Evolutionary conservation across 1,284 basidiomycete species (phyloP).

Genomic region (Fomes fomentarius): DNA sequence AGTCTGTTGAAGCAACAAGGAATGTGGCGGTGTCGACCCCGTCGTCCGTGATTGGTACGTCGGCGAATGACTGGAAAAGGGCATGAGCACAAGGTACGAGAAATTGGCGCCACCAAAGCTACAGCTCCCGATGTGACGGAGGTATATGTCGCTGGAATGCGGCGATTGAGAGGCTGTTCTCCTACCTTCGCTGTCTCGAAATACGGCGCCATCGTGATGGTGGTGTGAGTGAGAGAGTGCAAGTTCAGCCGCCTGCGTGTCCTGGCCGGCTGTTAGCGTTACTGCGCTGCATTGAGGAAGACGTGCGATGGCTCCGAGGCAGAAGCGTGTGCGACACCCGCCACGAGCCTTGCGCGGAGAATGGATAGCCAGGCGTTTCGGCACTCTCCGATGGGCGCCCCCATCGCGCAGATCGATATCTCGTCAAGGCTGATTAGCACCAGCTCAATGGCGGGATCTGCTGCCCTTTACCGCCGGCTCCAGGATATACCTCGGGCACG

Average conservation of each 20-base stretch:
- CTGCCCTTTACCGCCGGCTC: slow-evolving; percentile 11
- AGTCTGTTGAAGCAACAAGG: slow-evolving; percentile 88
- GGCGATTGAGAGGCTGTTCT: slow-evolving; percentile 20
- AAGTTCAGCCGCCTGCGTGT: neutral
- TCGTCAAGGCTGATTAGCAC: slow-evolving; percentile 21
- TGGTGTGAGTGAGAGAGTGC: neutral
- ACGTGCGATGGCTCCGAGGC: neutral
- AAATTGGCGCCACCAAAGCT: slow-evolving; percentile 15
- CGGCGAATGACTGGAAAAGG: slow-evolving; percentile 75
- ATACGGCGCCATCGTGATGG: slow-evolving; percentile 59
- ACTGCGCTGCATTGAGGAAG: slow-evolving; percentile 5
- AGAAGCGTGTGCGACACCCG: neutral
- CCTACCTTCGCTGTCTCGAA: slow-evolving; percentile 81
- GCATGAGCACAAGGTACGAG: slow-evolving; percentile 10
- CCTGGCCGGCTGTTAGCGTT: neutral
- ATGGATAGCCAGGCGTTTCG: slow-evolving; percentile 1
- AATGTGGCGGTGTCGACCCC: slow-evolving; percentile 88
- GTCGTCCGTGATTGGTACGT: slow-evolving; percentile 75
- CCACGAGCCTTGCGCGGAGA: neutral
- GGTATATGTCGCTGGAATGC: slow-evolving; percentile 11
- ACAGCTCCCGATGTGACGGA: slow-evolving; percentile 18
- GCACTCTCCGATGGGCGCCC: slow-evolving; percentile 11
- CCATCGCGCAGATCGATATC: slow-evolving; percentile 28
- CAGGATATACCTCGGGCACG: slow-evolving; percentile 15
- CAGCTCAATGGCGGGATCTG: slow-evolving; percentile 9